Evolutionary conservation across 176 grass and related monocot species (phyloP).

Genomic region (Chrysopogon serrulatus): DNA sequence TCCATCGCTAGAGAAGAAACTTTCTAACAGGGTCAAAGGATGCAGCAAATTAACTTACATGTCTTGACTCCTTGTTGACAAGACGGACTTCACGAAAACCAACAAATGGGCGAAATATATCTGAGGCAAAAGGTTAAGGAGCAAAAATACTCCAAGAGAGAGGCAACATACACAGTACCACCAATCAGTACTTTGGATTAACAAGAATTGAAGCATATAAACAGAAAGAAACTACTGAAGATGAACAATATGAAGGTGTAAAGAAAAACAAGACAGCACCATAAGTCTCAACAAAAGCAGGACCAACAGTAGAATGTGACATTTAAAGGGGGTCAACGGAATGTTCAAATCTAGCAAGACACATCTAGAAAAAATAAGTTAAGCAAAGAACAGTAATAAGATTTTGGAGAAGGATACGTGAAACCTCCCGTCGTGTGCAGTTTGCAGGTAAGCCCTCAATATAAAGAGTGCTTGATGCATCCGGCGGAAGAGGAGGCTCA

Average conservation of each 20-base stretch:
- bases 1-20: background rate
- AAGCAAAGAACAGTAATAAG: background rate
- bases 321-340: background rate
- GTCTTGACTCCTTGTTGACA: conserved; percentile 97
- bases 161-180: background rate
- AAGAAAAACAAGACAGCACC: background rate
- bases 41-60: conserved; percentile 49
- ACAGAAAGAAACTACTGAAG: background rate
- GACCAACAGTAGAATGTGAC: background rate
- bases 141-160: background rate
- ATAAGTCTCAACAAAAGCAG: background rate
- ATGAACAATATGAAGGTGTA: background rate
- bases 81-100: conserved; percentile 98
- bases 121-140: conserved; percentile 53
- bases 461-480: conserved; percentile 87
- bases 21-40: background rate
- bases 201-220: background rate
- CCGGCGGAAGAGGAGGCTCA: conserved; percentile 76
- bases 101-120: conserved; percentile 99
- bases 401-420: conserved; percentile 82
- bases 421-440: conserved; percentile 94
- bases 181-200: background rate
- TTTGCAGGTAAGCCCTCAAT: conserved; percentile 94
- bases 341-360: background rate
- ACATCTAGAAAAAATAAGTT: background rate